Evolutionary conservation across 345 rosid genomes (phyloP).

Genomic region (Salix udensis): DNA sequence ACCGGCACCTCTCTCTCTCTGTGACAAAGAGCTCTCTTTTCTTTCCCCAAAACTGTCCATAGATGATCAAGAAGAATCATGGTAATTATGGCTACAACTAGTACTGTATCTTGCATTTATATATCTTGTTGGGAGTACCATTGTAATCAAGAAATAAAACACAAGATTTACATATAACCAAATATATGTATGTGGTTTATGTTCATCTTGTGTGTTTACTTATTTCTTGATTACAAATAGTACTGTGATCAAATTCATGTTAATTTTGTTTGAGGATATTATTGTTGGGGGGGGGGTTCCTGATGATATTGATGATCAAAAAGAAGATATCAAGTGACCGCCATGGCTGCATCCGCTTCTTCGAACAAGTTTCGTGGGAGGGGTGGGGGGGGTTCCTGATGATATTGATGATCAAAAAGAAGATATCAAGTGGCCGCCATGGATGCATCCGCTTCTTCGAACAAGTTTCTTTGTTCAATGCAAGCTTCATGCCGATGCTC

Average conservation of each 20-base stretch:
- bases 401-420: too few relatives aligned
- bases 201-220: not conserved
- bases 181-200: not conserved
- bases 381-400: too few relatives aligned
- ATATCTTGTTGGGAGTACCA: not conserved
- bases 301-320: too few relatives aligned
- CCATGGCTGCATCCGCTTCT: too few relatives aligned
- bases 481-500: slow-evolving; percentile 75
- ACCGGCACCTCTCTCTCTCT: slow-evolving; percentile 14
- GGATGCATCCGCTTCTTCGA: too few relatives aligned
- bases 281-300: slow-evolving; percentile 32
- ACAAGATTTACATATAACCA: too few relatives aligned
- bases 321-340: too few relatives aligned
- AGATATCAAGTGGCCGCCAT: too few relatives aligned
- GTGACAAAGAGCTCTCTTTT: not conserved
- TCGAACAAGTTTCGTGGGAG: too few relatives aligned
- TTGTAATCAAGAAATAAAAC: too few relatives aligned
- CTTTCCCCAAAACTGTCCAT: not conserved
- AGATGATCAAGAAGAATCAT: slow-evolving; percentile 50
- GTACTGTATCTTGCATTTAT: not conserved
- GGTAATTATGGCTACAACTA: slow-evolving; percentile 23
- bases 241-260: not conserved
- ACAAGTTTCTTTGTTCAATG: slow-evolving; percentile 78
- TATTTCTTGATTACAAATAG: not conserved
- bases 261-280: not conserved